Evolutionary conservation across 106 monocot species (phyloP).

Genomic region (Iris macrosiphon): DNA sequence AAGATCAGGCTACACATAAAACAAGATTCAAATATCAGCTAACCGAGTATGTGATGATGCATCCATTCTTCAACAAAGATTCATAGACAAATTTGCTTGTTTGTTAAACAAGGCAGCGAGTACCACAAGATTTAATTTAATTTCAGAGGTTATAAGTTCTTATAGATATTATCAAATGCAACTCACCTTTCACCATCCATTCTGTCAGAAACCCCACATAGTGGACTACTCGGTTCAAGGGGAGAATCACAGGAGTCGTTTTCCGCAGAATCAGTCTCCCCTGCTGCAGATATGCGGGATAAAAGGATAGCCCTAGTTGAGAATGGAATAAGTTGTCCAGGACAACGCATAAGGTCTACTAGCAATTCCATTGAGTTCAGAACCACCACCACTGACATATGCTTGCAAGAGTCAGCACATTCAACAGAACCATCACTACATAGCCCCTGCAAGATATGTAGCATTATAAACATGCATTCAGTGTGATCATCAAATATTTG

Average conservation of each 20-base stretch:
- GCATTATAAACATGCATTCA: not conserved
- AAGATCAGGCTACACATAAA: too few relatives aligned
- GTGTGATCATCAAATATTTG: not conserved
- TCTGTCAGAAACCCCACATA: conserved; percentile 58
- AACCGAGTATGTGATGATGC: too few relatives aligned
- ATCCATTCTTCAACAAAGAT: too few relatives aligned
- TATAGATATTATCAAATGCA: not conserved
- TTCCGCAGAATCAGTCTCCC: conserved; percentile 95
- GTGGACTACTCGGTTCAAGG: conserved; percentile 96
- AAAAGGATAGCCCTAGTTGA: conserved; percentile 74
- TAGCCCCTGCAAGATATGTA: conserved; percentile 47
- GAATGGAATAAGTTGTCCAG: conserved; percentile 94
- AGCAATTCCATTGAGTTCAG: conserved; percentile 76
- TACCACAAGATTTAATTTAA: not conserved
- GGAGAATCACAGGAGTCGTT: conserved; percentile 99
- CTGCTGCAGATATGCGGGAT: conserved; percentile 80
- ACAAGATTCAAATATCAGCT: too few relatives aligned
- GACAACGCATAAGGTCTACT: conserved; percentile 98
- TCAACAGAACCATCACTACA: conserved; percentile 74
- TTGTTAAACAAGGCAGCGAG: not conserved
- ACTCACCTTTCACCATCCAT: conserved; percentile 43
- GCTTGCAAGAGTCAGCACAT: conserved; percentile 74
- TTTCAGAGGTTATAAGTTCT: not conserved
- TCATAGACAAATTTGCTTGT: too few relatives aligned
- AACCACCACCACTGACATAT: conserved; percentile 85